phyloP scores from a whole-genome alignment of 2,329 filamentous ascomycete species.

The Sphaerulina populicola region DNA sequence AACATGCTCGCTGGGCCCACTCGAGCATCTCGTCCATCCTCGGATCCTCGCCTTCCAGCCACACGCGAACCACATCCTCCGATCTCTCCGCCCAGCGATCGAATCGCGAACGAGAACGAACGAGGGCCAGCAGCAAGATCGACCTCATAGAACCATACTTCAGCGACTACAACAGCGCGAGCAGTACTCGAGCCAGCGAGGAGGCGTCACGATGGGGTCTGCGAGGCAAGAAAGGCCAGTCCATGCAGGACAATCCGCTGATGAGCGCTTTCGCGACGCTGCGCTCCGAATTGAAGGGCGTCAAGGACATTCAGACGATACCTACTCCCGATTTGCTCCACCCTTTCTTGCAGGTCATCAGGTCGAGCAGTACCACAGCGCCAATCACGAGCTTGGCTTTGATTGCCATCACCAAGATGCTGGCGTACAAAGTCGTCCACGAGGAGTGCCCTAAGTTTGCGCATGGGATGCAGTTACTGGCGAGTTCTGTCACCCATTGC shows the following conservation, averaged over 20 bases:
- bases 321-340: slow-evolving; percentile 83
- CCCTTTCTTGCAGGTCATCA: slow-evolving; percentile 92
- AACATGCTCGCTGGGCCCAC: slow-evolving; percentile 90
- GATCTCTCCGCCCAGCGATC: slow-evolving; percentile 11
- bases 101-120: slow-evolving; percentile 30
- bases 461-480: slow-evolving; percentile 87
- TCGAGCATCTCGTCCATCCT: slow-evolving; percentile 94
- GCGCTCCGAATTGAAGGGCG: slow-evolving; percentile 74
- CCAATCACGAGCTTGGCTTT: slow-evolving; percentile 92
- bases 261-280: slow-evolving; percentile 91
- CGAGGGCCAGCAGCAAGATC: slow-evolving; percentile 29
- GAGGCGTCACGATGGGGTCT: slow-evolving; percentile 79
- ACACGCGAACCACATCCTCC: slow-evolving; percentile 14
- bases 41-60: slow-evolving; percentile 39
- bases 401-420: slow-evolving; percentile 89
- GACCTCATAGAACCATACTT: slow-evolving; percentile 24
- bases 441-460: slow-evolving; percentile 77
- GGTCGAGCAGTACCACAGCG: slow-evolving; percentile 90
- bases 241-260: slow-evolving; percentile 92
- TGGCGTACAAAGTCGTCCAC: slow-evolving; percentile 86
- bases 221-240: slow-evolving; percentile 89
- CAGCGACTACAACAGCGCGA: slow-evolving; percentile 4
- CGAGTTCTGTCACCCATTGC: slow-evolving; percentile 92
- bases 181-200: slow-evolving; percentile 12
- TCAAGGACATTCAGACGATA: slow-evolving; percentile 79